A percentile compares a stretch with the other conserved stretches of the same genome.
Conservation (phyloP, 2,329 filamentous ascomycete genomes). For the Paramyrothecium roridum region DNA sequence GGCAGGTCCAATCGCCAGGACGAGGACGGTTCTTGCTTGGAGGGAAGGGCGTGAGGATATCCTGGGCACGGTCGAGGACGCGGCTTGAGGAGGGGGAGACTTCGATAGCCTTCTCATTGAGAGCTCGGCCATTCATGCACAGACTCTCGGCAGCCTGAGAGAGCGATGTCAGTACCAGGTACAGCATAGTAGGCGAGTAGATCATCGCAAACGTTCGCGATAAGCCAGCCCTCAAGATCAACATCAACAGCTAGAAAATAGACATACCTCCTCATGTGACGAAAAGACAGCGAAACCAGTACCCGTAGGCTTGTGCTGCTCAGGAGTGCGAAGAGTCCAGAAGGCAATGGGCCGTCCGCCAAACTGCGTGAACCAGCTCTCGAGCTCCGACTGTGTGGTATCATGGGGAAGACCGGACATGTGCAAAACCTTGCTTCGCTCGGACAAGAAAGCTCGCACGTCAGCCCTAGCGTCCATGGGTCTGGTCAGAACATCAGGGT, state of each 20-base stretch:
- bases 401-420: constrained; percentile 97
- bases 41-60: constrained; percentile 95
- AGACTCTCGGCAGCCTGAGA: constrained; percentile 87
- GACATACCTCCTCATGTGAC: constrained; percentile 92
- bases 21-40: constrained; percentile 97
- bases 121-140: constrained; percentile 97
- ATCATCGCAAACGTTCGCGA: not conserved
- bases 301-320: constrained; percentile 99
- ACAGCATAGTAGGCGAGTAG: not conserved
- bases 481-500: constrained; percentile 89
- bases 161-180: not conserved
- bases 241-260: not conserved
- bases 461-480: constrained; percentile 97
- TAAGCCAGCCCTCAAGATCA: not conserved
- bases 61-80: constrained; percentile 90
- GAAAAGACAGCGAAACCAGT: constrained; percentile 98
- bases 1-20: constrained; percentile 98
- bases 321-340: constrained; percentile 95
- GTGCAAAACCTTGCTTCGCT: constrained; percentile 96
- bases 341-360: constrained; percentile 97
- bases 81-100: constrained; percentile 97
- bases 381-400: constrained; percentile 95
- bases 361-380: constrained; percentile 99
- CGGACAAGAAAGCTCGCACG: constrained; percentile 90
- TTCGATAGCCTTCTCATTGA: constrained; percentile 99